These are phyloP conservation scores for Verticillium albo-atrum DNA, from an alignment of 2,329 filamentous ascomycete genomes.

Conservation along the genomic window DNA sequence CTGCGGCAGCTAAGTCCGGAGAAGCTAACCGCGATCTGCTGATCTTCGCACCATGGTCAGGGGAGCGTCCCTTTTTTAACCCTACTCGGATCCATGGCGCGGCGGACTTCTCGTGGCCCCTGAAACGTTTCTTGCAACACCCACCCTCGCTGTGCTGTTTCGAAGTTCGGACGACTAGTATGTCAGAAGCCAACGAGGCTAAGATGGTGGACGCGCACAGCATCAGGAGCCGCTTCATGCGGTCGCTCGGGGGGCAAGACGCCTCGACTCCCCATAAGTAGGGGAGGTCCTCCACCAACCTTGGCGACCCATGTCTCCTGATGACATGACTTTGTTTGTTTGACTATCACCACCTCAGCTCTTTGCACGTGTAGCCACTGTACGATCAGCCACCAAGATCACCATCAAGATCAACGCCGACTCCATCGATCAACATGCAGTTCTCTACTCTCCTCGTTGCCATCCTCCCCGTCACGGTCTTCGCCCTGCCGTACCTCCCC, in stretches of 20 bases:
- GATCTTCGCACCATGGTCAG: not conserved
- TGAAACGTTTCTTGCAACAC: not conserved
- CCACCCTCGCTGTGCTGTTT: not conserved
- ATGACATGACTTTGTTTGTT: not conserved
- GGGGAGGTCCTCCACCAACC: not conserved
- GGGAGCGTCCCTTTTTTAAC: not conserved
- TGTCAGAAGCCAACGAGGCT: not conserved
- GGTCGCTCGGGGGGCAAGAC: not conserved
- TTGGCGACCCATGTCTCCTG: not conserved
- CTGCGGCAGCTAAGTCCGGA: not conserved
- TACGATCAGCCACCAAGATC: not conserved
- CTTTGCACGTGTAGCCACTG: not conserved
- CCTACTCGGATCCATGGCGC: not conserved
- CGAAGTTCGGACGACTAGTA: not conserved
- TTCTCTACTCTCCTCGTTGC: slow-evolving; percentile 13
- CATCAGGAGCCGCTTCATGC: not conserved
- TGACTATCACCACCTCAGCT: not conserved
- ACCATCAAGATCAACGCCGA: not conserved
- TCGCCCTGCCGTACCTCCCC: slow-evolving; percentile 14
- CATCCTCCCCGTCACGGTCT: slow-evolving; percentile 13
- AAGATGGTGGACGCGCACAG: not conserved
- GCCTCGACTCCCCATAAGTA: not conserved
- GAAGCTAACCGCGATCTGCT: not conserved
- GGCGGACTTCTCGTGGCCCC: not conserved
- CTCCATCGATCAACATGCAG: slow-evolving; percentile 14